phyloP scores from a whole-genome alignment of 2,329 filamentous ascomycete genomes.

The Colletotrichum sp. region DNA sequence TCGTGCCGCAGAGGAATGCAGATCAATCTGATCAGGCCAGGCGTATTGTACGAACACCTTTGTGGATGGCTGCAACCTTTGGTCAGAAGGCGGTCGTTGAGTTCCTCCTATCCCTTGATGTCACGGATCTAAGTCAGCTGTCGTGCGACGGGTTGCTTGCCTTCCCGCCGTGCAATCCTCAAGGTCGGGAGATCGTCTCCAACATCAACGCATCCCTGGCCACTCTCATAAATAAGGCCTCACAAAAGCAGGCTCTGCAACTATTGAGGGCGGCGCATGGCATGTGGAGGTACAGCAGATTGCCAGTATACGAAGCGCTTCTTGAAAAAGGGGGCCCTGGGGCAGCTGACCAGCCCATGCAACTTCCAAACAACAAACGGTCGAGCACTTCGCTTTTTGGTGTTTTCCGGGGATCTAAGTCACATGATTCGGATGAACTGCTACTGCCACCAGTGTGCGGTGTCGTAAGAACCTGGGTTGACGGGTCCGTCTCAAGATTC shows the following conservation, averaged over 20 bases:
- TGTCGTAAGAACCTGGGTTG: background rate
- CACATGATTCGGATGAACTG: background rate
- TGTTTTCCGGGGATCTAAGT: background rate
- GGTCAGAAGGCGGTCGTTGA: background rate
- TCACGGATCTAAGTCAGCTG: background rate
- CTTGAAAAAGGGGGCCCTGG: background rate
- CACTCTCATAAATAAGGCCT: background rate
- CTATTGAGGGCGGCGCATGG: background rate
- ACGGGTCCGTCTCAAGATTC: background rate
- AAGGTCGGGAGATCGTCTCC: background rate
- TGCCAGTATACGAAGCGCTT: background rate
- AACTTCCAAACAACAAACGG: background rate
- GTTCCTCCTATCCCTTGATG: background rate
- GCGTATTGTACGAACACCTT: fast-evolving
- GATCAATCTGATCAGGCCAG: background rate
- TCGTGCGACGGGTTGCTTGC: background rate
- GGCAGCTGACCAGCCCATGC: background rate
- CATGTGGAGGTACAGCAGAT: background rate
- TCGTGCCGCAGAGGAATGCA: background rate
- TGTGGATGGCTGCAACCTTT: background rate
- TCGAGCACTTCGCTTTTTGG: background rate
- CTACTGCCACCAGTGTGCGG: background rate
- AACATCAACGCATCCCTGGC: background rate
- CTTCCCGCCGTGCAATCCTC: background rate
- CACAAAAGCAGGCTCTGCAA: background rate